phyloP scores from a whole-genome alignment of 352 stramenopile species.

The Detonula confervacea region DNA sequence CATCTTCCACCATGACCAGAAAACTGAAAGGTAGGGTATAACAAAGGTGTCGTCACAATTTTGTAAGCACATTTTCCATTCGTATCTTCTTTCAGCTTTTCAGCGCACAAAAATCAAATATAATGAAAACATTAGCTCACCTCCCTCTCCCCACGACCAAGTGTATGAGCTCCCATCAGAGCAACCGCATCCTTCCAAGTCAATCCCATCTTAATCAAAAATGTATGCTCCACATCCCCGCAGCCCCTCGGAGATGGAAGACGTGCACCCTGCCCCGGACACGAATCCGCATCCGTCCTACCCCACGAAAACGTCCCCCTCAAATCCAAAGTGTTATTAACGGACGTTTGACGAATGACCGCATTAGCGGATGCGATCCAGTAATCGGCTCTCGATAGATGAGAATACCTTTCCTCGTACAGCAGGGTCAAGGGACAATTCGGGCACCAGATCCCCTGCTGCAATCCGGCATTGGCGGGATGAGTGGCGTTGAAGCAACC shows the following conservation, averaged over 20 bases:
- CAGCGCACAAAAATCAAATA: too few species aligned
- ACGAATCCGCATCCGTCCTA: conserved; percentile 45
- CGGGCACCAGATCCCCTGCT: conserved; percentile 46
- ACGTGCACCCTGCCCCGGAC: conserved; percentile 24
- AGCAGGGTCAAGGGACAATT: conserved; percentile 47
- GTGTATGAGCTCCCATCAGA: conserved; percentile 64
- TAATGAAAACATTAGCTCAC: conserved; percentile 33
- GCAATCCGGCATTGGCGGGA: conserved; percentile 45
- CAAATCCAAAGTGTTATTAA: conserved; percentile 47
- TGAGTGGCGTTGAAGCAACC: conserved; percentile 56
- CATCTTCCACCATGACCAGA: conserved; percentile 60
- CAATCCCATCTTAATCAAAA: conserved; percentile 59
- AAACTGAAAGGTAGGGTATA: too few species aligned
- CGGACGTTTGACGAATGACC: conserved; percentile 51
- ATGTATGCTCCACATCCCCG: conserved; percentile 44
- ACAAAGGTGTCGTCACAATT: too few species aligned
- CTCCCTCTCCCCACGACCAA: conserved; percentile 39
- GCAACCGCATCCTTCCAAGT: conserved; percentile 61
- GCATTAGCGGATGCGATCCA: conserved; percentile 62
- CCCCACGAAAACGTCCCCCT: conserved; percentile 55
- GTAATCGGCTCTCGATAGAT: conserved; percentile 61
- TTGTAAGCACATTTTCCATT: too few species aligned
- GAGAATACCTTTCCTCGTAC: conserved; percentile 49
- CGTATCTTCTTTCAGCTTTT: too few species aligned
- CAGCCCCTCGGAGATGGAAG: conserved; percentile 45